Base-by-base conservation (phyloP, 768 basidiomycete genomes). In the Mycena alexandri region DNA sequence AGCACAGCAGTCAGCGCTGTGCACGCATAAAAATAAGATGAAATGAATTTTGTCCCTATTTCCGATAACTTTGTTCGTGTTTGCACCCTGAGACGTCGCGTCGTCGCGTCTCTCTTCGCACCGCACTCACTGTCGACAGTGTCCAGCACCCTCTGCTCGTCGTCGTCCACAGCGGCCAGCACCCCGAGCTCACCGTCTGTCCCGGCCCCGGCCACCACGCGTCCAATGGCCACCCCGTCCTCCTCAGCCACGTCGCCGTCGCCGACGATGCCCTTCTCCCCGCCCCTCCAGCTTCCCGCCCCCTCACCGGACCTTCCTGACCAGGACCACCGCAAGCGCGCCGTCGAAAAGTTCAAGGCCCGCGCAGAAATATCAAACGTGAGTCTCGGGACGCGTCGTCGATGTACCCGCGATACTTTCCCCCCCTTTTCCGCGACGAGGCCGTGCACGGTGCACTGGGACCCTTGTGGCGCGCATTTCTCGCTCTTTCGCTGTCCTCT, bases 191-290 rank as follows among this genome's bases (percentile, higher is more conserved):
- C 56, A 11, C 14, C 41, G 43, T 34, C 43, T 17, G 14, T 25
- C 29, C 11, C 42, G 22, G 22, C 24, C 24, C 41, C 25, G 38
- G 17, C 16, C 42, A 19, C 14, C 60, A 65, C 81, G 78, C 82
- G 82, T 81, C 79, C 79, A 71, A 94, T 93, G 93, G 89, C 91
- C 74, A 90, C 92, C 43, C 91, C 93, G 63, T 88, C 91, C 68
- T 93, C 92, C 73, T 92, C 92, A 69, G 86, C 91, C 73, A 94
- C 93, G 76, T 93, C 93, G 65, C 89, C 90, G 74, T 94, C 93
- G 55, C 93, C 93, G 25, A 89, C 90, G 70, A 83, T 89, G 77
- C 79, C 86, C 76, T 91, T 86, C 82, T 81, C 88, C 64, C 84
- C 84, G 64, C 85, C 78, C 38, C 71, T 79, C 77, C 79, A 51